Percentiles rank a stretch among this genome's conserved stretches.
Conservation (phyloP, 805 yeast species). For the Candida ipomoeae region DNA sequence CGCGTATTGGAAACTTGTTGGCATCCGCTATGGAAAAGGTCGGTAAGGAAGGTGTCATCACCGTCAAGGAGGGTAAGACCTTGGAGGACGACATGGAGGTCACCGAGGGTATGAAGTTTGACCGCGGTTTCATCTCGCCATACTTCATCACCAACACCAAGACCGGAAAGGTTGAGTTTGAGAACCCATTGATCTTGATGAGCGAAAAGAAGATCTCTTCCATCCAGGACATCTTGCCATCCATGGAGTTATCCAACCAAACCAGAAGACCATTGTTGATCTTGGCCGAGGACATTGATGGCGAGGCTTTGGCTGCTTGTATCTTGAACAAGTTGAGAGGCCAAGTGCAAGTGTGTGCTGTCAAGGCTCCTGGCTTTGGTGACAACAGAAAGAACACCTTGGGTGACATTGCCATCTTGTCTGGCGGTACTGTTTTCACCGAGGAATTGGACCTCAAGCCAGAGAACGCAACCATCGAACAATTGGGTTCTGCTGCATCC, state of each 20-base stretch:
- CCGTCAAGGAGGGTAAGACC: slow-evolving; percentile 96
- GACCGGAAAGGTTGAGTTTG: slow-evolving; percentile 89
- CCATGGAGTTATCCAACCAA: slow-evolving; percentile 90
- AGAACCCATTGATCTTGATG: slow-evolving; percentile 82
- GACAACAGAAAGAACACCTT: slow-evolving; percentile 96
- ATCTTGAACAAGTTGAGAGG: slow-evolving; percentile 96
- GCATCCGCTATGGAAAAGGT: slow-evolving; percentile 98
- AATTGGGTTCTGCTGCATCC: slow-evolving; percentile 88
- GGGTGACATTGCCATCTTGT: slow-evolving; percentile 90
- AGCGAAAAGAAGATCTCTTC: slow-evolving; percentile 91
- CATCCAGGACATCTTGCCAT: slow-evolving; percentile 87
- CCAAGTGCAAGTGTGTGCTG: slow-evolving; percentile 95
- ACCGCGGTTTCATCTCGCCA: slow-evolving; percentile 95
- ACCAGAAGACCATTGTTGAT: slow-evolving; percentile 88
- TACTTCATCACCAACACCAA: slow-evolving; percentile 94
- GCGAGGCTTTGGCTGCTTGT: slow-evolving; percentile 98
- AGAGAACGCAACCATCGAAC: slow-evolving; percentile 85
- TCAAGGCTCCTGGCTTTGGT: slow-evolving; percentile 98
- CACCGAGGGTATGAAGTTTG: slow-evolving; percentile 96
- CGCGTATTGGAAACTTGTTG: slow-evolving; percentile 83
- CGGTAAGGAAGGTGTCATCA: slow-evolving; percentile 98
- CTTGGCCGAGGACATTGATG: slow-evolving; percentile 93
- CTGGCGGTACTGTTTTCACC: slow-evolving; percentile 90
- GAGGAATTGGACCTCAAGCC: slow-evolving; percentile 95
- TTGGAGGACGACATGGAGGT: slow-evolving; percentile 94